These are phyloP conservation scores for Byssothecium circinans DNA, from an alignment of 2,329 filamentous ascomycete genomes.

Conservation along the genomic window DNA sequence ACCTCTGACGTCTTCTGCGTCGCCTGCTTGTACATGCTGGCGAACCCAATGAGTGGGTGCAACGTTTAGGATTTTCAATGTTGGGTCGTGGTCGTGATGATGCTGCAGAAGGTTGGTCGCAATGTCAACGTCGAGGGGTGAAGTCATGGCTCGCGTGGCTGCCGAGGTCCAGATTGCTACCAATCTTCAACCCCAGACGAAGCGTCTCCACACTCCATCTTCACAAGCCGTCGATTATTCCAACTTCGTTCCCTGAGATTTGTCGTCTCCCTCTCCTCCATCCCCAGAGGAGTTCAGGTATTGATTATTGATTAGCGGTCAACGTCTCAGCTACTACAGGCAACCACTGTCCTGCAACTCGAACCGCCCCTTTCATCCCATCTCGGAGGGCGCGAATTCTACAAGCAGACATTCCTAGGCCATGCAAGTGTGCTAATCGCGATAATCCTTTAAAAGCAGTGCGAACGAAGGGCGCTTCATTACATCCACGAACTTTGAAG, in stretches of 20 bases:
- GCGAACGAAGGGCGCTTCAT: too few relatives aligned
- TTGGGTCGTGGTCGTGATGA: slow-evolving; percentile 18
- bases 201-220: neutral
- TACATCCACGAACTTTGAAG: too few relatives aligned
- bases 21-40: slow-evolving; percentile 43
- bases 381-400: too few relatives aligned
- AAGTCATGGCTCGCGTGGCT: slow-evolving; percentile 29
- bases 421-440: too few relatives aligned
- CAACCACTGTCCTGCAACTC: too few relatives aligned
- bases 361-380: too few relatives aligned
- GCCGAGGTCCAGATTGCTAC: slow-evolving; percentile 32
- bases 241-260: neutral
- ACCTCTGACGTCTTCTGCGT: slow-evolving; percentile 48
- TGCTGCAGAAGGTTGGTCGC: slow-evolving; percentile 27
- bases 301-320: too few relatives aligned
- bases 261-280: too few relatives aligned
- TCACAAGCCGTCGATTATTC: neutral
- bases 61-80: slow-evolving; percentile 10
- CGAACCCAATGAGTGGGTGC: slow-evolving; percentile 22
- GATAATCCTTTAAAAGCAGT: too few relatives aligned
- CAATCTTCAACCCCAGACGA: slow-evolving; percentile 6
- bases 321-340: too few relatives aligned
- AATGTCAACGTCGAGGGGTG: slow-evolving; percentile 17
- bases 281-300: too few relatives aligned
- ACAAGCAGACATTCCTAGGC: too few relatives aligned